Base-by-base conservation (phyloP, 768 basidiomycete species). In the Stropharia rugosoannulata region DNA sequence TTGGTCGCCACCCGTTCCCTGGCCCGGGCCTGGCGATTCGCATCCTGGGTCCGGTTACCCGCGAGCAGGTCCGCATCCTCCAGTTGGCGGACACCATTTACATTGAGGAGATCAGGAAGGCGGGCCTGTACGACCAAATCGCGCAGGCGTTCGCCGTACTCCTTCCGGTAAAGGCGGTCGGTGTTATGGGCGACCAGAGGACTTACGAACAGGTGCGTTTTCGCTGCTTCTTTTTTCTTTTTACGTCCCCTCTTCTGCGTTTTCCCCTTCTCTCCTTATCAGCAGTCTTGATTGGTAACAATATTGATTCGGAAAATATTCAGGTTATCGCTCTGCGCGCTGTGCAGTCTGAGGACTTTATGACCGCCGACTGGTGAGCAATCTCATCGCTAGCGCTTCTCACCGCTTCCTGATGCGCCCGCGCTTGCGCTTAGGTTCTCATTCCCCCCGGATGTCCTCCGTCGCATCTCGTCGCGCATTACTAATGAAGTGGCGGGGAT, bases 21-120 rank as follows among this genome's bases (percentile, higher is more conserved):
- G 97, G 96, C 0, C 97, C 97, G 4, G 97, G 96, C 44, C 89
- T 98, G 51, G 95, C 96, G 16, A 99, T 98, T 70, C 93, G 97
- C 39, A 98, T 99, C 62, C 84, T 99, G 15, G 97, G 97, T 1
- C 92, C 93, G 39, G 93, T 99, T 59, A 98, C 88, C 32, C 87
- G 90, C 44, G 90, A 90, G 38, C 97, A 99, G 73, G 95, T 99
- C 57, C 80, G 83, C 61, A 90, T 95, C 58, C 78, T 93, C 13
- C 93, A 99, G 69, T 84, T 87, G 37, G 97, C 96, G 3, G 97
- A 98, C 71, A 81, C 73, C 61, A 98, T 99, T 69, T 98, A 95
- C 75, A 96, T 99, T 64, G 95, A 98, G 62, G 97, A 98, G 77
- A 97, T 99, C 64, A 87, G 95, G 25, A 89, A 84, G 57, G 96